phyloP scores from a whole-genome alignment of 1,284 basidiomycete genomes.

The Tilletia caries region DNA sequence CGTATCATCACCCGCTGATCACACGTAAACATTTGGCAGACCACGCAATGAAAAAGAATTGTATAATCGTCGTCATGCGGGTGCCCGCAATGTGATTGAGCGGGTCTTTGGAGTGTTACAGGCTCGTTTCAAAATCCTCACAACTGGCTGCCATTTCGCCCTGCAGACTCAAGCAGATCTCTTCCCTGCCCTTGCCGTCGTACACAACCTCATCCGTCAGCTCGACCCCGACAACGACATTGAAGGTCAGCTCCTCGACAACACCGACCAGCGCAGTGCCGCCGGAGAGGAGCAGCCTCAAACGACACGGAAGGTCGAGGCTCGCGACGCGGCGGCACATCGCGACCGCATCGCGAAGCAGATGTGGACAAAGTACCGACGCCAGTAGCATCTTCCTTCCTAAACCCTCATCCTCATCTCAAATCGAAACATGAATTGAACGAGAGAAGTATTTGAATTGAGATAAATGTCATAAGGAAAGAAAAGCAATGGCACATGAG shows the following conservation, averaged over 20 bases:
- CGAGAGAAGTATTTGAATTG: background rate
- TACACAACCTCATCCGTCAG: background rate
- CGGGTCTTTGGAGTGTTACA: constrained; percentile 23
- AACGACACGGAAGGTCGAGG: too few species aligned
- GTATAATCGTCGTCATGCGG: constrained; percentile 23
- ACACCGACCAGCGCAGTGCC: too few species aligned
- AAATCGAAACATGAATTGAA: too few species aligned
- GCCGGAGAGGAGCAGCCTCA: too few species aligned
- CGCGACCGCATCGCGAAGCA: background rate
- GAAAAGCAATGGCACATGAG: background rate
- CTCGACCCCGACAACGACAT: background rate
- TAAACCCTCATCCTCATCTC: too few species aligned
- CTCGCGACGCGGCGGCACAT: background rate
- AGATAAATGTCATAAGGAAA: background rate
- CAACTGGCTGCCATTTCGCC: background rate
- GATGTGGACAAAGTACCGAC: background rate
- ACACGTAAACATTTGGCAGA: background rate
- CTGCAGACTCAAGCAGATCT: background rate
- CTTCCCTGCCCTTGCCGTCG: background rate
- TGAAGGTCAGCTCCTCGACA: background rate
- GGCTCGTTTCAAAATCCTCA: constrained; percentile 25
- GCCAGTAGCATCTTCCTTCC: too few species aligned
- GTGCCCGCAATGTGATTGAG: constrained; percentile 23
- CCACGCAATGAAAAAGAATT: constrained; percentile 22
- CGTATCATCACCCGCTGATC: background rate